These are phyloP conservation scores for Termitomyces sp. DNA, from an alignment of 768 basidiomycete genomes.

Conservation along the genomic window DNA sequence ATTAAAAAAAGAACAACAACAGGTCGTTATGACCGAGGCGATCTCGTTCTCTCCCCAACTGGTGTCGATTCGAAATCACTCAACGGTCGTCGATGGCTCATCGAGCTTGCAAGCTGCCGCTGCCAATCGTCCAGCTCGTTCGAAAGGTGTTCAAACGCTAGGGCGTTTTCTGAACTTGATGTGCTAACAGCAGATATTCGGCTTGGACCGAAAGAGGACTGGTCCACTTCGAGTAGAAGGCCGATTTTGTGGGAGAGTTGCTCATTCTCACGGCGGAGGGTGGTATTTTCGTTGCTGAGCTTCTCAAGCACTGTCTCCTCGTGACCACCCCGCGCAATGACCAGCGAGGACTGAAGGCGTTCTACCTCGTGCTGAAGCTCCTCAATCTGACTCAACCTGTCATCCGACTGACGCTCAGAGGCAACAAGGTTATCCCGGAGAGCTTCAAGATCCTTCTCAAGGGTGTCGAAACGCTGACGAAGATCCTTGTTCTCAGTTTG, in stretches of 20 bases:
- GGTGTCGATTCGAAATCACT: conserved; percentile 66
- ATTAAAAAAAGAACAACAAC: conserved; percentile 12
- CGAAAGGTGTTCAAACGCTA: conserved; percentile 72
- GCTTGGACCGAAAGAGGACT: conserved; percentile 59
- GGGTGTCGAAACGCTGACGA: conserved; percentile 59
- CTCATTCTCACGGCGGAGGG: conserved; percentile 79
- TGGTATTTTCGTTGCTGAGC: conserved; percentile 75
- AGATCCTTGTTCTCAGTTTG: conserved; percentile 73
- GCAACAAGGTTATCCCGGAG: conserved; percentile 65
- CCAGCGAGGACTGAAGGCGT: conserved; percentile 64
- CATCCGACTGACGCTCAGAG: conserved; percentile 75
- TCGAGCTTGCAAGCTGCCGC: conserved; percentile 73
- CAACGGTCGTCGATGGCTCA: conserved; percentile 65
- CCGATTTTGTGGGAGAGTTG: conserved; percentile 90
- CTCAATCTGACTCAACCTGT: conserved; percentile 68
- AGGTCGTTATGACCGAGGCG: conserved; percentile 43
- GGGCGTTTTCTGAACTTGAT: conserved; percentile 77
- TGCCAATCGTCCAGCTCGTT: conserved; percentile 86
- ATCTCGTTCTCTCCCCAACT: conserved; percentile 53
- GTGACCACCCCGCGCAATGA: conserved; percentile 68
- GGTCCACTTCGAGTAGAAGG: conserved; percentile 81
- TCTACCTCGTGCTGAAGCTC: conserved; percentile 80
- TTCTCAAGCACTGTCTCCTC: conserved; percentile 77
- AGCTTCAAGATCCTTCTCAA: conserved; percentile 71
- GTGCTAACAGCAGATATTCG: conserved; percentile 66